These are phyloP conservation scores for Claviceps maximensis DNA, from an alignment of 2,329 filamentous ascomycete genomes.

Conservation along the genomic window DNA sequence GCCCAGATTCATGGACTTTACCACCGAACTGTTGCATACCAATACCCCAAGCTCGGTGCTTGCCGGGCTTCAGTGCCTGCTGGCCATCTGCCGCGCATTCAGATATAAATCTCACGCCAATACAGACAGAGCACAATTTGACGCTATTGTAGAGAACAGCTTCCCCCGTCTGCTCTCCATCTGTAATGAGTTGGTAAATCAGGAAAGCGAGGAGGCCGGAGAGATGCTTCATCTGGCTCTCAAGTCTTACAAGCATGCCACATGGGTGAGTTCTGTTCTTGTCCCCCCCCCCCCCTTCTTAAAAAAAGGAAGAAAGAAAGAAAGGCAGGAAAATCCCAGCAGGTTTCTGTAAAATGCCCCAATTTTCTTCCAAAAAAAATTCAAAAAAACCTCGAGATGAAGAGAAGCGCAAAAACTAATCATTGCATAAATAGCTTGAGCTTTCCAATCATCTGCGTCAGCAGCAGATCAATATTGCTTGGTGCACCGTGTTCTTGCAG, in stretches of 20 bases:
- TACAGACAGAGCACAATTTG: constrained; percentile 68
- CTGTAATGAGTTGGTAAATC: constrained; percentile 76
- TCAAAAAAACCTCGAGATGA: background rate
- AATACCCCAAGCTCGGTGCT: constrained; percentile 81
- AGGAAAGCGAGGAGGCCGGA: constrained; percentile 85
- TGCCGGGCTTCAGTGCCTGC: constrained; percentile 82
- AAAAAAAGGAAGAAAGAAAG: no score
- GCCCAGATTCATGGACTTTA: constrained; percentile 90
- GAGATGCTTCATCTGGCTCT: constrained; percentile 93
- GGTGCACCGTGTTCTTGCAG: constrained; percentile 90
- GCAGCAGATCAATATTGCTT: constrained; percentile 75
- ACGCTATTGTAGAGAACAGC: constrained; percentile 81
- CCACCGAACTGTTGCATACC: constrained; percentile 73
- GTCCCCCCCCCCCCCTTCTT: no score
- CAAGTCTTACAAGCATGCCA: constrained; percentile 96
- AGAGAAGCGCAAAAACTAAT: background rate
- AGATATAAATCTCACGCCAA: constrained; percentile 77
- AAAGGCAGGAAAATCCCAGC: no score
- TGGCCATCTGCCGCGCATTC: constrained; percentile 92
- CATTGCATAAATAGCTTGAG: constrained; percentile 51
- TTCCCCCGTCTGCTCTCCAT: constrained; percentile 82
- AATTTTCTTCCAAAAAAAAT: no score
- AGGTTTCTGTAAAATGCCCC: no score
- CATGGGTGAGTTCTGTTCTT: constrained; percentile 51
- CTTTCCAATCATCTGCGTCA: constrained; percentile 65